phyloP scores from a whole-genome alignment of 108 stramenopile species.

The Ochromonas danica region DNA sequence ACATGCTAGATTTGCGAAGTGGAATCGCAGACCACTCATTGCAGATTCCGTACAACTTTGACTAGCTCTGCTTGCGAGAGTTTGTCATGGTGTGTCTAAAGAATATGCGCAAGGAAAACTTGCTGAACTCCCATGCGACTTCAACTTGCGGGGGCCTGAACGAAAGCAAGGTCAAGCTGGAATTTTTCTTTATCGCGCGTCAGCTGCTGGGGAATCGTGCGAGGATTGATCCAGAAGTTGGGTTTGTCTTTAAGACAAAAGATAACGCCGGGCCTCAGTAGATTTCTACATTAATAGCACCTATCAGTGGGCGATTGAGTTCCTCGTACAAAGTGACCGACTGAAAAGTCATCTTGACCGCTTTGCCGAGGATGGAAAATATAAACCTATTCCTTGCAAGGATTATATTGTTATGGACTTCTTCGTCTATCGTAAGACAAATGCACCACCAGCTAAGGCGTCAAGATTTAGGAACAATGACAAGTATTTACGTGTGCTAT shows the following conservation, averaged over 20 bases:
- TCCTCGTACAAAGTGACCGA: background rate
- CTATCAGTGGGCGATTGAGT: background rate
- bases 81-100: background rate
- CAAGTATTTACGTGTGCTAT: background rate
- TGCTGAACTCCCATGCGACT: background rate
- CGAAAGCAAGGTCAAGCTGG: background rate
- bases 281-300: background rate
- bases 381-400: background rate
- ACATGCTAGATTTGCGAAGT: background rate
- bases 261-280: slow-evolving; percentile 3
- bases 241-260: background rate
- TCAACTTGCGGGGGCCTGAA: background rate
- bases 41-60: too few species aligned
- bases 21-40: too few species aligned
- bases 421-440: background rate
- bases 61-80: background rate
- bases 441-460: background rate
- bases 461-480: background rate
- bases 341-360: background rate
- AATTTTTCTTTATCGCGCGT: background rate
- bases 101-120: background rate
- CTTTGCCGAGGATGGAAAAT: background rate
- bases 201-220: background rate
- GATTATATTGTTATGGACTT: background rate
- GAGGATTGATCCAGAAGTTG: background rate